Percentiles rank a stretch among this genome's conserved stretches.
Evolutionary conservation across 2,329 filamentous ascomycete species (phyloP).

Genomic region (Piedraia hortae): DNA sequence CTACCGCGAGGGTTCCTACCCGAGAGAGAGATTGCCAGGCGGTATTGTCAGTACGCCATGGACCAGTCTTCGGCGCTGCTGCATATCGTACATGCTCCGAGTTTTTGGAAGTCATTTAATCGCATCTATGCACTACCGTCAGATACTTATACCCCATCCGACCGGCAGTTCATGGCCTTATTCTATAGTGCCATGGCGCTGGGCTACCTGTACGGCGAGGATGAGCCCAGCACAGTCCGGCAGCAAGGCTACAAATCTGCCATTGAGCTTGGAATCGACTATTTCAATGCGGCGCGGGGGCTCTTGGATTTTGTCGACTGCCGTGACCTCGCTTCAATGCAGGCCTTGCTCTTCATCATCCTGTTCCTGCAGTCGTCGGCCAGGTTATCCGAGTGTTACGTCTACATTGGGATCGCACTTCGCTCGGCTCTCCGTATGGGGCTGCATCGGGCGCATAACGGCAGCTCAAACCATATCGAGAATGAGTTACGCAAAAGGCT

Average conservation of each 20-base stretch:
- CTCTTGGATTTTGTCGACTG: slow-evolving; percentile 26
- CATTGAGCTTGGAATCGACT: slow-evolving; percentile 23
- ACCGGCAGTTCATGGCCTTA: slow-evolving; percentile 21
- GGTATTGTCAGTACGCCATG: slow-evolving; percentile 30
- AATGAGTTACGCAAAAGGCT: slow-evolving; percentile 22
- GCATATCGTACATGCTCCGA: slow-evolving; percentile 54
- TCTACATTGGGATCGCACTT: slow-evolving; percentile 24
- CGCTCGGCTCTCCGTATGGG: slow-evolving; percentile 24
- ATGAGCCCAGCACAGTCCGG: slow-evolving; percentile 12
- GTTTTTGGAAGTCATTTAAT: slow-evolving; percentile 53
- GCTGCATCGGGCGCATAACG: slow-evolving; percentile 21
- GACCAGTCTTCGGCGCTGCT: slow-evolving; percentile 35
- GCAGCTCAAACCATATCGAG: slow-evolving; percentile 21
- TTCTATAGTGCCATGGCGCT: slow-evolving; percentile 22
- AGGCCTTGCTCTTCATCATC: slow-evolving; percentile 26
- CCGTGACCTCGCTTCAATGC: slow-evolving; percentile 21
- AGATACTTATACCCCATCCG: slow-evolving; percentile 19
- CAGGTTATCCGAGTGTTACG: slow-evolving; percentile 24
- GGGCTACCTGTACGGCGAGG: slow-evolving; percentile 20
- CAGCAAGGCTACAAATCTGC: slow-evolving; percentile 18
- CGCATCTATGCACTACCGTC: slow-evolving; percentile 42
- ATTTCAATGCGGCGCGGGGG: slow-evolving; percentile 21
- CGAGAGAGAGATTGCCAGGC: slow-evolving; percentile 26
- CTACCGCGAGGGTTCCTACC: slow-evolving; percentile 38
- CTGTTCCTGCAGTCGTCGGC: slow-evolving; percentile 25